These are phyloP conservation scores for Blastobotrys serpentis DNA, from an alignment of 1,139 yeast genomes.

Conservation along the genomic window DNA sequence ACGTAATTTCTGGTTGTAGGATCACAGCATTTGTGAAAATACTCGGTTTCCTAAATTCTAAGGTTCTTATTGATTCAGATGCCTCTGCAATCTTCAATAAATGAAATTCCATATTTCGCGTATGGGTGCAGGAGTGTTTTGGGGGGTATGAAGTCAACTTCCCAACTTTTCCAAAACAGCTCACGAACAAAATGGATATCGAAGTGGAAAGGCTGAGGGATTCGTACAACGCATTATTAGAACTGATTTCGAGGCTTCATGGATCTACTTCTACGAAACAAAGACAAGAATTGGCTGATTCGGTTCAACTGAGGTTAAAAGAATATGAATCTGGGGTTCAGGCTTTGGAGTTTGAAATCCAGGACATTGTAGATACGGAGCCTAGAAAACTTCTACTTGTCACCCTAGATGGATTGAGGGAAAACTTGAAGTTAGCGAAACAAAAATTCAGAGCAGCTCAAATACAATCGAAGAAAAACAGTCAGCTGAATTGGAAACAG, in stretches of 20 bases:
- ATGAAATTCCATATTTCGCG: slow-evolving; percentile 27
- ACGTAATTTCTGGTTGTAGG: slow-evolving; percentile 54
- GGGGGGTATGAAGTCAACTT: slow-evolving; percentile 8
- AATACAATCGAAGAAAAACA: slow-evolving; percentile 31
- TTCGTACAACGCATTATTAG: slow-evolving; percentile 25
- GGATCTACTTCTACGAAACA: slow-evolving; percentile 20
- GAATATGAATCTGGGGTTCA: slow-evolving; percentile 30
- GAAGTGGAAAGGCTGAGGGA: slow-evolving; percentile 18
- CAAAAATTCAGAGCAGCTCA: slow-evolving; percentile 34
- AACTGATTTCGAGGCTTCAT: slow-evolving; percentile 27
- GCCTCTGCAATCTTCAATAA: slow-evolving; percentile 29
- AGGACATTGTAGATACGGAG: slow-evolving; percentile 19
- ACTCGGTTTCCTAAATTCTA: slow-evolving; percentile 54
- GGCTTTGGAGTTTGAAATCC: slow-evolving; percentile 25
- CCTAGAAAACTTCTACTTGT: slow-evolving; percentile 21
- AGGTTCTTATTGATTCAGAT: slow-evolving; percentile 37
- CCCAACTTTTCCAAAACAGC: slow-evolving; percentile 1
- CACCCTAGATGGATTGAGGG: slow-evolving; percentile 29
- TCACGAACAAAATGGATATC: slow-evolving; percentile 3
- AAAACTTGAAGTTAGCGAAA: slow-evolving; percentile 29
- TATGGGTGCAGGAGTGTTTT: no score
- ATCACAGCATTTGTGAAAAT: slow-evolving; percentile 65
- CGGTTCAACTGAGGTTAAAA: slow-evolving; percentile 32
- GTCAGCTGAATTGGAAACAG: slow-evolving; percentile 24
- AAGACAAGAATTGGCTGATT: slow-evolving; percentile 34